Evolutionary conservation across 768 basidiomycete species (phyloP), one percentile per base, ranked within the genome.

Genomic region (Boletus subcaerulescens): DNA sequence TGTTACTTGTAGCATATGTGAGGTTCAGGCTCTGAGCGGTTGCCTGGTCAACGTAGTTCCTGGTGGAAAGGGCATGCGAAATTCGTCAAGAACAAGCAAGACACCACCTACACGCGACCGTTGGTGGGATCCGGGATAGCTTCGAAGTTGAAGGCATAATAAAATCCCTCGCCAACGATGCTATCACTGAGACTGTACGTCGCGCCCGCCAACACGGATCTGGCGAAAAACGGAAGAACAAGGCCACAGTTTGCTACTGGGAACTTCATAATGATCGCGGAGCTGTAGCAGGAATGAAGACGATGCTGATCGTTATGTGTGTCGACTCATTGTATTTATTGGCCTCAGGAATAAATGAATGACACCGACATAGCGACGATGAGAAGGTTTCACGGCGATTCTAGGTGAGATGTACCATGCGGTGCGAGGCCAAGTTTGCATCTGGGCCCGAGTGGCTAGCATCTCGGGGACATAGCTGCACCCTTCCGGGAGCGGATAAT

Each of bases 71-170:
- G 4, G 26, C 2, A 48, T 55, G 43, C 45, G 31, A 32, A 31
- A 36, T 20, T 6, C 8, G n/a, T 45, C 32, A 1, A 4, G 41
- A 14, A 50, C 33, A 26, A 55, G 46, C 11, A 49, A 26, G 26
- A 20, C 11, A 41, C 15, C 13, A 63, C 70, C 20, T 59, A 72
- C 70, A 75, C 74, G 15, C 72, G 59, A n/a, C 74, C 75, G 15
- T 60, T 3, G 18, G 75, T 75, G 6, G 75, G 74, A 52, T 75
- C 74, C 2, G 67, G 26, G 43, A 73, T 68, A 20, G 66, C 66
- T 33, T 74, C 64, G 39, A 68, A 74, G 49, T 40, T 60, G 62
- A 75, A 75, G 20, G 61, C 57, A 44, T 31, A 38, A 33, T 71
- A 65, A 57, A 76, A 75, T 31, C 39, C 53, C 7, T 65, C 40